These are phyloP conservation scores for Hygrophoropsis aurantiaca DNA, from an alignment of 768 basidiomycete species.

Conservation along the genomic window DNA sequence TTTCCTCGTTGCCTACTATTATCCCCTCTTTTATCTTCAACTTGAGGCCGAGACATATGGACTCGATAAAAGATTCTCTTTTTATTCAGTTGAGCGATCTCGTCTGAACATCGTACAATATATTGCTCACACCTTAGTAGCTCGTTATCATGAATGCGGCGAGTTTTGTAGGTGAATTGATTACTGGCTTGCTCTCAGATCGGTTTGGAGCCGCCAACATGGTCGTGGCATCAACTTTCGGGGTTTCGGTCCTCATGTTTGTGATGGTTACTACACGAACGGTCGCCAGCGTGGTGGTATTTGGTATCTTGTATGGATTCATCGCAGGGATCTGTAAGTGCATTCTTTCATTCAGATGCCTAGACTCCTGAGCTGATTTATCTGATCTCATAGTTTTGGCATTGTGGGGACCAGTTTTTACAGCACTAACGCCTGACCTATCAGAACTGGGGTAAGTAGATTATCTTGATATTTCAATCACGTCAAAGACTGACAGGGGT, in stretches of 20 bases:
- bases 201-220: slow-evolving; percentile 41
- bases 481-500: too few species aligned
- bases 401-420: slow-evolving; percentile 38
- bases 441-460: slow-evolving; percentile 42
- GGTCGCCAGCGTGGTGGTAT: slow-evolving; percentile 32
- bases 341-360: neutral
- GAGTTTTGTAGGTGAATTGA: slow-evolving; percentile 45
- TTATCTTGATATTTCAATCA: too few species aligned
- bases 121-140: slow-evolving; percentile 17
- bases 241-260: slow-evolving; percentile 37
- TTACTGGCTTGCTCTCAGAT: slow-evolving; percentile 40
- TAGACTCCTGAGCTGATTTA: neutral
- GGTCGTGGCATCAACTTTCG: slow-evolving; percentile 27
- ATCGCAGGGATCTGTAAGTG: slow-evolving; percentile 36
- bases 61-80: slow-evolving; percentile 41
- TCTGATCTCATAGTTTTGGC: slow-evolving; percentile 22
- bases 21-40: slow-evolving; percentile 53
- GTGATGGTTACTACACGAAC: slow-evolving; percentile 36
- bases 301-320: slow-evolving; percentile 43
- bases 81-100: slow-evolving; percentile 46
- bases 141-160: slow-evolving; percentile 50
- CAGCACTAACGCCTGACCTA: slow-evolving; percentile 38
- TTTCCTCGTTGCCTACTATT: slow-evolving; percentile 40
- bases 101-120: neutral
- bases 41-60: slow-evolving; percentile 46